Percentiles rank a stretch among this genome's conserved stretches.
phyloP scores from a whole-genome alignment of 1,139 yeast species.

The Zygosaccharomyces sapae region DNA sequence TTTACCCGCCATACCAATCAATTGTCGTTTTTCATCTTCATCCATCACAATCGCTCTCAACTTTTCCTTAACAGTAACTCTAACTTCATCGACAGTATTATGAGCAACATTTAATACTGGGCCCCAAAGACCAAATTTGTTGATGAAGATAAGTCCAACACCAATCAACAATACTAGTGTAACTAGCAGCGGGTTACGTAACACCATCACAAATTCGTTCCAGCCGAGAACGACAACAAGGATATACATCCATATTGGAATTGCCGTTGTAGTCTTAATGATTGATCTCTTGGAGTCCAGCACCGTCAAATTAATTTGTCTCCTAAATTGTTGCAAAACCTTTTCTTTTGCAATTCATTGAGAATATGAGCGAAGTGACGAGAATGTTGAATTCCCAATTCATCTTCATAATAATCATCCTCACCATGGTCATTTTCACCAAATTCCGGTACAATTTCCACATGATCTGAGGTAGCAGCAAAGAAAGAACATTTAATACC shows the following conservation, averaged over 20 bases:
- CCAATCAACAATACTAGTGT: conserved; percentile 50
- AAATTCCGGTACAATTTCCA: conserved; percentile 54
- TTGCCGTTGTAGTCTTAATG: conserved; percentile 63
- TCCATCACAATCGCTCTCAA: conserved; percentile 39
- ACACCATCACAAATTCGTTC: conserved; percentile 89
- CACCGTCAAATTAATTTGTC: conserved; percentile 73
- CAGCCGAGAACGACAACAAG: conserved; percentile 78
- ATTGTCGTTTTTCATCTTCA: conserved; percentile 22
- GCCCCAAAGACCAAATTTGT: conserved; percentile 66
- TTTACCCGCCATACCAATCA: conserved; percentile 6
- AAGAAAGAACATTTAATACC: conserved; percentile 57
- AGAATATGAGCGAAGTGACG: conserved; percentile 55
- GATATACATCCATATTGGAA: conserved; percentile 78
- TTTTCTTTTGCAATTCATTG: conserved; percentile 52
- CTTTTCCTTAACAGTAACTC: conserved; percentile 54
- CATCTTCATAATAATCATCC: conserved; percentile 42
- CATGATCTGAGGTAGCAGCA: conserved; percentile 52
- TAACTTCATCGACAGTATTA: conserved; percentile 55
- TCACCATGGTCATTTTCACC: conserved; percentile 40
- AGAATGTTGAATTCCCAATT: conserved; percentile 33
- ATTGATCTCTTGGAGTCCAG: conserved; percentile 81
- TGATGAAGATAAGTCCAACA: conserved; percentile 64
- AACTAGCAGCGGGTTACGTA: conserved; percentile 78
- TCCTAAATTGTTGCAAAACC: conserved; percentile 59
- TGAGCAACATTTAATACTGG: conserved; percentile 64